A percentile compares a stretch with the other conserved stretches of the same genome.
Conservation (phyloP, 805 yeast genomes). For the Saccharomycopsis guyanensis region DNA sequence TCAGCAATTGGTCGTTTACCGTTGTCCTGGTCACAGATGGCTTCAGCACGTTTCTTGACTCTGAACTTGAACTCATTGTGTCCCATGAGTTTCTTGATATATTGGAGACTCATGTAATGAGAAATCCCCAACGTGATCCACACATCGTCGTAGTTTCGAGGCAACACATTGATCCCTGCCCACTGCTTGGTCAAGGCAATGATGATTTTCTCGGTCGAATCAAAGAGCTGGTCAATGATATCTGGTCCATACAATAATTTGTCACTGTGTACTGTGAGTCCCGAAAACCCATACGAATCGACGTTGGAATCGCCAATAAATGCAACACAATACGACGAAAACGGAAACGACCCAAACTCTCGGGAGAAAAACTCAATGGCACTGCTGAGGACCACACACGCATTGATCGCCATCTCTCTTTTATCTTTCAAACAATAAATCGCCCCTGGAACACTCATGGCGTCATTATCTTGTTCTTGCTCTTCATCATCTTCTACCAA, state of each 20-base stretch:
- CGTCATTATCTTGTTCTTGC: conserved; percentile 31
- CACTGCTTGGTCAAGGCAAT: conserved; percentile 79
- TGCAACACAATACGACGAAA: conserved; percentile 68
- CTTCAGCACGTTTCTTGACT: conserved; percentile 56
- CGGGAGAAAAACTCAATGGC: conserved; percentile 79
- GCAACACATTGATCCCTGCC: conserved; percentile 88
- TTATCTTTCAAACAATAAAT: conserved; percentile 59
- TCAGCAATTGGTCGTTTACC: conserved; percentile 76
- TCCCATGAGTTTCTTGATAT: conserved; percentile 69
- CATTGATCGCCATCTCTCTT: conserved; percentile 50
- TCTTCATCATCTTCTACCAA: conserved; percentile 31
- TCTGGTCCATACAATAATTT: conserved; percentile 62
- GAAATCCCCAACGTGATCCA: conserved; percentile 91
- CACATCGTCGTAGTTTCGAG: conserved; percentile 65
- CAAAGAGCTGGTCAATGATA: conserved; percentile 69
- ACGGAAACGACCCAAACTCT: conserved; percentile 92
- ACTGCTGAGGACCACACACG: conserved; percentile 66
- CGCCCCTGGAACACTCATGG: conserved; percentile 44
- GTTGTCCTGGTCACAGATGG: conserved; percentile 64
- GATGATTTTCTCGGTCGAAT: conserved; percentile 59
- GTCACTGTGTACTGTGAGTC: conserved; percentile 56
- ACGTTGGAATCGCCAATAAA: conserved; percentile 55
- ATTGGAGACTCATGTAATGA: conserved; percentile 71
- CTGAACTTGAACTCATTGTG: conserved; percentile 70
- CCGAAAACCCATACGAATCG: conserved; percentile 60